Evolutionary conservation across 2,329 filamentous ascomycete species (phyloP).

Genomic region (Ophiocordyceps robertsii): DNA sequence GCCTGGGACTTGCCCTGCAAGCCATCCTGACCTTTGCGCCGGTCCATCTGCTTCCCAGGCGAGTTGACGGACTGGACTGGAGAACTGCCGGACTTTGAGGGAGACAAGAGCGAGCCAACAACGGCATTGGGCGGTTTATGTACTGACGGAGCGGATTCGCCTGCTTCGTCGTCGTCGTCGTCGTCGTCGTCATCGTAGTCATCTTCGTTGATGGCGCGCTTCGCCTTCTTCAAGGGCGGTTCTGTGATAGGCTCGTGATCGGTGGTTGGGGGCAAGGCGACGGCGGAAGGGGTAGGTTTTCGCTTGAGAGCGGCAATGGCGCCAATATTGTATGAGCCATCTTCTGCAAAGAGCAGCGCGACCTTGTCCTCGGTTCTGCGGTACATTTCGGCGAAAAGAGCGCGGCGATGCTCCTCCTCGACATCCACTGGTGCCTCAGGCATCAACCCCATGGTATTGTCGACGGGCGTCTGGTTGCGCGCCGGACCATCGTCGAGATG

Average conservation of each 20-base stretch:
- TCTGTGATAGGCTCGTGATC: conserved; percentile 46
- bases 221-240: conserved; percentile 58
- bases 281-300: conserved; percentile 21
- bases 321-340: conserved; percentile 36
- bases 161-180: conserved; percentile 49
- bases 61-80: conserved; percentile 49
- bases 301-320: conserved; percentile 40
- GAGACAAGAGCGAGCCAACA: conserved; percentile 49
- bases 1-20: conserved; percentile 48
- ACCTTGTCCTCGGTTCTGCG: conserved; percentile 65
- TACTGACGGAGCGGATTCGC: conserved; percentile 27
- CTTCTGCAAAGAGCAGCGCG: conserved; percentile 54
- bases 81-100: conserved; percentile 56
- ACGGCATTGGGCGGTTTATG: conserved; percentile 38
- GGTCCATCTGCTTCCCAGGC: conserved; percentile 42
- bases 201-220: conserved; percentile 69
- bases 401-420: conserved; percentile 58
- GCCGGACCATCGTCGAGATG: conserved; percentile 46
- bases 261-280: conserved; percentile 39
- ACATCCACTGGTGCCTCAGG: conserved; percentile 47
- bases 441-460: conserved; percentile 36
- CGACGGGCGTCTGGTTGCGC: conserved; percentile 37
- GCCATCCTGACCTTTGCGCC: conserved; percentile 34
- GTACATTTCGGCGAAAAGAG: conserved; percentile 67
- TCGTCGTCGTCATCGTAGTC: conserved; percentile 81